Conservation (phyloP, 78 protist genomes). For the Dictyostelium discoideum region DNA sequence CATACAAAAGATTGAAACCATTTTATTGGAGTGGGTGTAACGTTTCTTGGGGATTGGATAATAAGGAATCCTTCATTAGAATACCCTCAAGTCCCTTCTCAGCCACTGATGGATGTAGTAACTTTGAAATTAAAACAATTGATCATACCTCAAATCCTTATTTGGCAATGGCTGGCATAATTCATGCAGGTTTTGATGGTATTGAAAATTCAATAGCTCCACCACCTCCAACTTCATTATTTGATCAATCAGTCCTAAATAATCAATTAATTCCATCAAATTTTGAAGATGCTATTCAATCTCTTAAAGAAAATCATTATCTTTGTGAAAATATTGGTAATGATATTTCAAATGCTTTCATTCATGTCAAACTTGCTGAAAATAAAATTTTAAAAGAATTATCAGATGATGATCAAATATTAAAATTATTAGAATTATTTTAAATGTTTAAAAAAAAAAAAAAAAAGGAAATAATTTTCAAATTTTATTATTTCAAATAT, state of each 20-base stretch:
- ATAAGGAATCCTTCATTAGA: slow-evolving; percentile 48
- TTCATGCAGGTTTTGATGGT: slow-evolving; percentile 30
- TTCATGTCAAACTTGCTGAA: not conserved
- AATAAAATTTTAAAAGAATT: not conserved
- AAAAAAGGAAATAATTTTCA: not conserved
- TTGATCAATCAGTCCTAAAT: not conserved
- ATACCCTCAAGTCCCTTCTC: slow-evolving; percentile 19
- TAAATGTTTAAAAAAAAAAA: not conserved
- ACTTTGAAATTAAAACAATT: slow-evolving; percentile 47
- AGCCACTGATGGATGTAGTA: not conserved
- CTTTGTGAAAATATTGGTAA: not conserved
- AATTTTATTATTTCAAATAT: no score
- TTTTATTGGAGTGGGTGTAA: slow-evolving; percentile 37
- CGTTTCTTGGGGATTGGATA: slow-evolving; percentile 54
- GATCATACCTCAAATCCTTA: slow-evolving; percentile 51
- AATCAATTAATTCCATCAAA: not conserved
- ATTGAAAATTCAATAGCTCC: not conserved
- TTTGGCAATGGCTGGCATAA: slow-evolving; percentile 29
- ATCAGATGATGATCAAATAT: not conserved
- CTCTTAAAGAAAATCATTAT: not conserved
- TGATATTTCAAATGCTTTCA: not conserved
- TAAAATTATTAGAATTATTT: slow-evolving; percentile 4
- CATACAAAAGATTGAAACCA: slow-evolving; percentile 19
- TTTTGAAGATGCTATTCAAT: not conserved
- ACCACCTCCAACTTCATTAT: slow-evolving; percentile 18